Percentiles rank a stretch among this genome's conserved stretches.
phyloP scores from a whole-genome alignment of 176 grass and related monocot genomes.

The Lolium multiflorum region DNA sequence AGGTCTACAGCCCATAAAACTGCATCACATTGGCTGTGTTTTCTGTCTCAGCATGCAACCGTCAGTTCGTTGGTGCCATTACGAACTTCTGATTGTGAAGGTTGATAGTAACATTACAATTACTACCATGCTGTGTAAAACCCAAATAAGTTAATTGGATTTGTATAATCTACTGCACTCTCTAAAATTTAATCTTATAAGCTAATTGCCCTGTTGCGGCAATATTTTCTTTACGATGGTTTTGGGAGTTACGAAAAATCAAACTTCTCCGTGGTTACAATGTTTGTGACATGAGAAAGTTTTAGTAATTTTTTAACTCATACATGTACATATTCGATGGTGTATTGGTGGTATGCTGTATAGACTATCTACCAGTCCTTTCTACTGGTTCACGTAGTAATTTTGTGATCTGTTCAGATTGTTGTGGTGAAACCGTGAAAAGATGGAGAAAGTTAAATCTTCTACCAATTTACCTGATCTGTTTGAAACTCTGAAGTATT shows the following conservation, averaged over 20 bases:
- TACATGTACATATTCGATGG: background rate
- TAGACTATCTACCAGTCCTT: background rate
- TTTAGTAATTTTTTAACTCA: constrained; percentile 28
- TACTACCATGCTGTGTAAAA: constrained; percentile 28
- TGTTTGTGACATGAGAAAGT: background rate
- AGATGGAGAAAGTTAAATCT: background rate
- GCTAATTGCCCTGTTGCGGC: background rate
- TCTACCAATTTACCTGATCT: background rate
- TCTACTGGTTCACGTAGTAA: background rate
- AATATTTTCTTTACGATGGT: constrained; percentile 8
- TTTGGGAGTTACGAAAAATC: background rate
- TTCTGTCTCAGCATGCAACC: constrained; percentile 3
- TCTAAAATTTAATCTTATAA: constrained; percentile 11
- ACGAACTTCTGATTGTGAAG: constrained; percentile 25
- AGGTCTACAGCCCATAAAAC: background rate
- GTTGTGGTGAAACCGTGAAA: constrained; percentile 20
- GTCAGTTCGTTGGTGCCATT: constrained; percentile 6
- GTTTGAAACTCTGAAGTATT: constrained; percentile 23
- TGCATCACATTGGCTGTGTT: constrained; percentile 20
- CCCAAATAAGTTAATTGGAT: constrained; percentile 24
- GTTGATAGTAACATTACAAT: constrained; percentile 25
- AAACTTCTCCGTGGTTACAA: constrained; percentile 4
- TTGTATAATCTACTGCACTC: constrained; percentile 18
- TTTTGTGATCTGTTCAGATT: background rate
- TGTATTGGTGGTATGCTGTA: background rate